phyloP scores from a whole-genome alignment of 331 rosid genomes.

The Acacia pycnantha region DNA sequence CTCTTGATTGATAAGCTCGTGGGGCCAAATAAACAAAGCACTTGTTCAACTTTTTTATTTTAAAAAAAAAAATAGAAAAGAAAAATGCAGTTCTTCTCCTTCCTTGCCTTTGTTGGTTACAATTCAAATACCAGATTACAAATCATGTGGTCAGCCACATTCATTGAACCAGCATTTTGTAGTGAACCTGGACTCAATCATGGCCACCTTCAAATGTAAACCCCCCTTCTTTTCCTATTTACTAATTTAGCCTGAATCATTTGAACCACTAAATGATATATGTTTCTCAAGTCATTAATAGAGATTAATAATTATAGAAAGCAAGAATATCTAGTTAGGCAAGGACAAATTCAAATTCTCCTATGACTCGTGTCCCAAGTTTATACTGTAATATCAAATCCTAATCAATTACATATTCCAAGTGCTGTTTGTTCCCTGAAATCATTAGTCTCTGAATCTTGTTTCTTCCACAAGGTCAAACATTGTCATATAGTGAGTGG shows the following conservation, averaged over 20 bases:
- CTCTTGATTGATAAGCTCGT: neutral
- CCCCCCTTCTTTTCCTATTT: neutral
- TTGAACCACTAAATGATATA: neutral
- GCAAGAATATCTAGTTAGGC: neutral
- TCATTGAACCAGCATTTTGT: neutral
- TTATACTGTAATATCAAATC: neutral
- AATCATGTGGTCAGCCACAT: neutral
- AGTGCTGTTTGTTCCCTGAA: neutral
- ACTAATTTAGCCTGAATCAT: neutral
- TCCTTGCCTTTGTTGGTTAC: neutral
- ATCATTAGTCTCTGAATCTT: neutral
- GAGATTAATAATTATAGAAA: neutral
- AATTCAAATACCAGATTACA: neutral
- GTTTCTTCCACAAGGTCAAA: neutral
- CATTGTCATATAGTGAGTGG: neutral
- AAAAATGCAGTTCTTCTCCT: neutral
- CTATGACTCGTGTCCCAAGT: neutral
- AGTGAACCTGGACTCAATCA: conserved; percentile 36
- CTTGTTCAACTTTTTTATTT: neutral
- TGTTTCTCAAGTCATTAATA: neutral
- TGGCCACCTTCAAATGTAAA: neutral
- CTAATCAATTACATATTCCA: neutral
- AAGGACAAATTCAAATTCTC: conserved; percentile 17
- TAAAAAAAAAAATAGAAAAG: neutral
- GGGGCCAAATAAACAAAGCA: neutral